Evolutionary conservation across 108 stramenopile genomes (phyloP).

Genomic region (Cylindrotheca fusiformis): DNA sequence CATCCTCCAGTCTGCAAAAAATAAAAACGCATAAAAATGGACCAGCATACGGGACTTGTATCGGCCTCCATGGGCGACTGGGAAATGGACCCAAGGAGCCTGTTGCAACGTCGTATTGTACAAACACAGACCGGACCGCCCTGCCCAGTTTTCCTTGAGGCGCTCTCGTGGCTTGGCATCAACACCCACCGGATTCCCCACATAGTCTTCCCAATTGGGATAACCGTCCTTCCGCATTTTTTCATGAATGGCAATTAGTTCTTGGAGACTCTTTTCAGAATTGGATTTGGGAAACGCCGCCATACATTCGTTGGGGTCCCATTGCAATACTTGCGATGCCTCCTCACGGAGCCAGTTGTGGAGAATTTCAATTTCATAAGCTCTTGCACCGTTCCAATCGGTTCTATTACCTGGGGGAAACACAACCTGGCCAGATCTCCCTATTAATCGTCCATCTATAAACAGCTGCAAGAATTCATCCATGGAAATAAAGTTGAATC

Average conservation of each 20-base stretch:
- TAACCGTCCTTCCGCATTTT: constrained; percentile 36
- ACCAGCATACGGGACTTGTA: constrained; percentile 50
- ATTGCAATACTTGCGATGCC: constrained; percentile 27
- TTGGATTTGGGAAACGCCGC: constrained; percentile 73
- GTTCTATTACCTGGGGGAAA: constrained; percentile 76
- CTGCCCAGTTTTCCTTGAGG: constrained; percentile 47
- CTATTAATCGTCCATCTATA: constrained; percentile 9
- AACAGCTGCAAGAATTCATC: constrained; percentile 56
- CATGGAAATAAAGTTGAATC: constrained; percentile 76
- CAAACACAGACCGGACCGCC: constrained; percentile 46
- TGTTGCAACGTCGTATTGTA: constrained; percentile 57
- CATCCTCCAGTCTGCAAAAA: constrained; percentile 71
- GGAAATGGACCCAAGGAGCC: constrained; percentile 54
- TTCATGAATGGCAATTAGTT: not conserved
- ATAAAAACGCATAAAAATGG: constrained; percentile 80
- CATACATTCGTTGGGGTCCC: constrained; percentile 62
- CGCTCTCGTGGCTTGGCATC: constrained; percentile 49
- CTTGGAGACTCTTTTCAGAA: constrained; percentile 43
- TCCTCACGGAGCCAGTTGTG: constrained; percentile 18
- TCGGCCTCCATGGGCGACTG: constrained; percentile 39
- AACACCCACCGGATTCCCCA: constrained; percentile 23
- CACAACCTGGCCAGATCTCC: constrained; percentile 32
- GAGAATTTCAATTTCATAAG: constrained; percentile 17
- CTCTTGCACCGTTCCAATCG: constrained; percentile 67
- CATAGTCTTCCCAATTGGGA: constrained; percentile 33